Percentiles rank a stretch among this genome's conserved stretches.
These are phyloP conservation scores for Canavalia ensiformis DNA, from an alignment of 306 rosid genomes.

Conservation along the genomic window DNA sequence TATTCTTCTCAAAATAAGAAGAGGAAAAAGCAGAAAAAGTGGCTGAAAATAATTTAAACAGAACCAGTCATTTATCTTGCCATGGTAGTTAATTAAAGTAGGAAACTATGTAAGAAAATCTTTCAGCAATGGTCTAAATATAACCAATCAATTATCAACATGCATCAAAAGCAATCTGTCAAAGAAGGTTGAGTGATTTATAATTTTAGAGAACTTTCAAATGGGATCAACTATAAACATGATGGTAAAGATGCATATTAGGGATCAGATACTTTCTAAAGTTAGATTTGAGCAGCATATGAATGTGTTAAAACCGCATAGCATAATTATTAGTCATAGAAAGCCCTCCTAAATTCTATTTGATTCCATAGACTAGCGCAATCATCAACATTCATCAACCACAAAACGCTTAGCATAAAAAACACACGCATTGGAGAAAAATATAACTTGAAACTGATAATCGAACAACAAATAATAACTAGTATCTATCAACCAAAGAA, in stretches of 20 bases:
- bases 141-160: not conserved
- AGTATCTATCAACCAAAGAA: not conserved
- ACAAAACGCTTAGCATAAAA: not conserved
- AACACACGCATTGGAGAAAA: not conserved
- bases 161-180: not conserved
- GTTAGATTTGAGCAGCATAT: constrained; percentile 14
- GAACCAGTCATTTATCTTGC: not conserved
- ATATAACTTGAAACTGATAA: not conserved
- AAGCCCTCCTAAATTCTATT: not conserved
- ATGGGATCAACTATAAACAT: not conserved
- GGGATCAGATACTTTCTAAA: not conserved
- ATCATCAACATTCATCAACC: not conserved
- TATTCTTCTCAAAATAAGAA: not conserved
- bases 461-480: not conserved
- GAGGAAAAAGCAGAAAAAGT: not conserved
- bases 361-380: not conserved
- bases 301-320: not conserved
- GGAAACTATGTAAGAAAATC: not conserved
- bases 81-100: not conserved
- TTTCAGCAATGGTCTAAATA: not conserved
- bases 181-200: not conserved
- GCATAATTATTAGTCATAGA: no score
- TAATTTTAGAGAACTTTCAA: not conserved
- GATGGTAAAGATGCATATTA: not conserved
- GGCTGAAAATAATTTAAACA: not conserved